Base-by-base conservation (phyloP, 176 grass and related monocot genomes). In the Dendrocalamus sinicus region DNA sequence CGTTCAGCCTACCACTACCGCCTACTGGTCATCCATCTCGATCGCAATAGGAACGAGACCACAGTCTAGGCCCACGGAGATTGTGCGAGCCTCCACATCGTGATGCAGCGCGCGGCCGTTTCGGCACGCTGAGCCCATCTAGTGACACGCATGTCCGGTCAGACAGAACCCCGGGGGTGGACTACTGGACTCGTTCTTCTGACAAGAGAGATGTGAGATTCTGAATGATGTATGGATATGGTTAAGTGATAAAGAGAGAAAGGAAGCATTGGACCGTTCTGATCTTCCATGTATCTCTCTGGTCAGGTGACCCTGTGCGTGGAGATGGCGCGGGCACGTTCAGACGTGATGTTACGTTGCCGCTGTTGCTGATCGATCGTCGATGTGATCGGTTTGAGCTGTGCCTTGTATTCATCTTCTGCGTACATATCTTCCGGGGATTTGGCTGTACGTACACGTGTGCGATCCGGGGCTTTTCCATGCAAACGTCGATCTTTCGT, bases 401-500 rank as follows among this genome's bases (percentile, higher is more conserved):
- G 12, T 59, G 8, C 2, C 55, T 10, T 2, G 23, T 13, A 2
- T 63, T 13, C 51, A 67, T 67, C 43, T 79, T 20, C 26, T 14
- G 61, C 24, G 62, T 76, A 57, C 37, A 72, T 50, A 78, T 72
- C 65, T 62, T 67, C 78, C 23, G 47, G 8, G 51, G 51, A 8
- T 64, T 86, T 87, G 84, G 79, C 67, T 51, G 39, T 79, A 87
- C 67, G 74, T 90, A 86, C 84, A 61, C 84, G 89, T 82, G 88
- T 73, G 44, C 3, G 60, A 37, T 37, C 70, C 79, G 4, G 6
- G 71, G 77, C 0, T 32, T 9, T 8, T 1, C 40, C 54, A 40
- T 22, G 40, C 45, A 32, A 8, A 9, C 16, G 46, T 51, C 50
- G 41, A 41, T 74, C 59, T 62, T 51, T 17, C 45, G 67, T 90